phyloP scores from a whole-genome alignment of 2,329 filamentous ascomycete species.

The Paraconiothyrium sp. region DNA sequence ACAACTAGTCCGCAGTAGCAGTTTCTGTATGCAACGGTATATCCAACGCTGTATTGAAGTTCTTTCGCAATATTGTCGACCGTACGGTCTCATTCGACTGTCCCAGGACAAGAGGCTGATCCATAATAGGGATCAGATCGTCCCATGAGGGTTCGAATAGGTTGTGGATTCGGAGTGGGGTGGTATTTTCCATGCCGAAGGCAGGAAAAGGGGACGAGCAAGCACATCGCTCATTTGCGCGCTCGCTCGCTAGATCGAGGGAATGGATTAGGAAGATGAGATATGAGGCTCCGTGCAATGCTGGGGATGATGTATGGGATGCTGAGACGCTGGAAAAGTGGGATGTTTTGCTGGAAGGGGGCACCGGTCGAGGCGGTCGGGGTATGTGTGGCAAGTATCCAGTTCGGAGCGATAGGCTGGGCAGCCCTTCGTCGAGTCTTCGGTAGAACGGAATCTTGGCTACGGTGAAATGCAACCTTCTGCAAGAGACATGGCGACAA shows the following conservation, averaged over 20 bases:
- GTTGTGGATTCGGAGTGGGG: conserved; percentile 18
- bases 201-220: not conserved
- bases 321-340: conserved; percentile 17
- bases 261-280: conserved; percentile 12
- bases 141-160: conserved; percentile 1
- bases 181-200: conserved; percentile 12
- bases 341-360: conserved; percentile 3
- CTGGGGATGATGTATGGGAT: conserved; percentile 14
- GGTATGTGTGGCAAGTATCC: conserved; percentile 1
- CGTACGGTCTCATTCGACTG: conserved; percentile 7
- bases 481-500: not conserved
- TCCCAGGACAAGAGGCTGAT: conserved; percentile 1
- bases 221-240: conserved; percentile 3
- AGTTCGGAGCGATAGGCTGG: not conserved
- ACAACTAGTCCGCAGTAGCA: conserved; percentile 1
- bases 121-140: not conserved
- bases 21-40: conserved; percentile 9
- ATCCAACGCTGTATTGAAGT: conserved; percentile 6
- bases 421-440: not conserved
- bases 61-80: conserved; percentile 2
- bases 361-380: not conserved
- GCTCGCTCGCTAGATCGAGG: conserved; percentile 14
- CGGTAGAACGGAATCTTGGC: not conserved
- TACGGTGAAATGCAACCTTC: not conserved
- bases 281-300: conserved; percentile 23